Evolutionary conservation across 306 rosid species (phyloP), one percentile per base, ranked within the genome.

Genomic region (Begonia masoniana): DNA sequence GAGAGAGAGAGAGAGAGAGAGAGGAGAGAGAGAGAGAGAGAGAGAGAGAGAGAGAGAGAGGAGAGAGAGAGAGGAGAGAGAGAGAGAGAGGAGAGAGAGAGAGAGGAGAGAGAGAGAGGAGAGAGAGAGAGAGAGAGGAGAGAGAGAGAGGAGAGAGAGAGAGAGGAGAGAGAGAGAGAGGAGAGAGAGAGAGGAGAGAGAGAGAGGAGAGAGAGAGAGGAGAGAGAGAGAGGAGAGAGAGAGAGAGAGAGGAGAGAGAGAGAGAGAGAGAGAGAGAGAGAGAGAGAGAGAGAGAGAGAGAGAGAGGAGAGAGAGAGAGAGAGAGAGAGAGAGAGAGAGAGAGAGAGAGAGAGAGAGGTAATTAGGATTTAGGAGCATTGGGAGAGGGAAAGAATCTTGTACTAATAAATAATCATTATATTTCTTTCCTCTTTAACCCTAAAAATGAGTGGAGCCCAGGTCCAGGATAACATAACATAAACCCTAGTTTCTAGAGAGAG

Each of bases 351-450:
- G 49, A 63, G 60, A 43, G 19, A 12, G 41, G 74, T 59, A 64
- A 74, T 69, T 46, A 77, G 54, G 66, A 75, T n/a, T n/a, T n/a
- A n/a, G n/a, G n/a, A 70, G 19, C 87, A 62, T 73, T 76, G 82
- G 79, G 76, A 74, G 59, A 60, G 70, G 15, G 60, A 72, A 57
- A 84, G 97, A 88, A 84, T 88, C 94, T 85, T 63, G 82, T 79
- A 70, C 79, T 68, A 60, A 69, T 74, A 82, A 82, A 76, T 75
- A 72, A 84, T 79, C 66, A 82, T 87, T 72, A 70, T 66, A 70
- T 58, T 58, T 69, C 55, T 64, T 68, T 75, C 50, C 59, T 52
- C 62, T 63, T 68, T 65, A 57, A 49, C 63, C 64, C 60, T 54
- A 63, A 61, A 62, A 47, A 76, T 66, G 69, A 78, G 74, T 64